Evolutionary conservation across 139 green algal genomes (phyloP), one percentile per base, ranked within the genome.

Genomic region (Picochlorum sp.): DNA sequence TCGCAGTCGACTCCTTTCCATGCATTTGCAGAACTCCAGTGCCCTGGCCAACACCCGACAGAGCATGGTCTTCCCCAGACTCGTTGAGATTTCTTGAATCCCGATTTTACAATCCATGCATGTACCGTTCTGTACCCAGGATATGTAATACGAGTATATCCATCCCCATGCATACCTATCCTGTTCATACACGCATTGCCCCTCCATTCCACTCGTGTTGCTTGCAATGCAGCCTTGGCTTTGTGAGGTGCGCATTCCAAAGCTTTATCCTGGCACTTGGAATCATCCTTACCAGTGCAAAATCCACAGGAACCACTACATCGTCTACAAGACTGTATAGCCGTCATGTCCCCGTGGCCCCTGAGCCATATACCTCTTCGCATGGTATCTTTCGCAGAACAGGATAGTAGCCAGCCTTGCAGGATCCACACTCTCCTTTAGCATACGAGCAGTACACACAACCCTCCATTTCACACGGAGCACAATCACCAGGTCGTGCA

Each of bases 41-140:
- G 47, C 47, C 47, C 47, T 54, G 47, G 16, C 11, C 6, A n/a
- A 54, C 15, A 54, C 1, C 18, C 11, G 47, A 13, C 47, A 54
- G 16, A 54, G 47, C 47, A 54, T 54, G 6, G 16, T 20, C 47
- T 54, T 54, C 47, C 47, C 47, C 10, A 54, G 10, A 54, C 15
- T n/a, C 18, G 47, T n/a, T 23, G 47, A 54, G 47, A 54, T 54
- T n/a, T 20, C 10, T 54, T 54, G 47, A 54, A n/a, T n/a, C 1
- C 47, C 47, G 47, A 54, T 54, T 20, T 8, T 54, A 54, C 47
- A 54, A 20, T 54, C 47, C 47, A 54, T 54, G 18, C 47, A 54
- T 54, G 16, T 54, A 23, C 47, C 47, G 15, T 54, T 54, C 47
- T 18, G 16, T 54, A 54, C 11, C 47, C 47, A 54, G 11, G 47